Evolutionary conservation across 495 filamentous ascomycete species (phyloP).

Genomic region (Lepraria neglecta): DNA sequence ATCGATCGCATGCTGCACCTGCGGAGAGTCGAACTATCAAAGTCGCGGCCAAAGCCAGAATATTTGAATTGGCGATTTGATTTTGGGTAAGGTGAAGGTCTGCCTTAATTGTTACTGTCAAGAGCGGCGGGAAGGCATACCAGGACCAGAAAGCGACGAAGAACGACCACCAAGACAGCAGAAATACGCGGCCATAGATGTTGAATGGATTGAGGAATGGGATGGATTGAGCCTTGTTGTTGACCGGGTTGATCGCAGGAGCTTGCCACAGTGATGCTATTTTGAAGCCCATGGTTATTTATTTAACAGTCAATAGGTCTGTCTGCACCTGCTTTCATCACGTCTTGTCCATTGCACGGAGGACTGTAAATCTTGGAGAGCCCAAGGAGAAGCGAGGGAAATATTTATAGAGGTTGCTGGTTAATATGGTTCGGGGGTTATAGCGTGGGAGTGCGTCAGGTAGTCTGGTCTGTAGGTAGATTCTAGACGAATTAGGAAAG

Average conservation of each 20-base stretch:
- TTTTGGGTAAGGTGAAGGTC: conserved; percentile 64
- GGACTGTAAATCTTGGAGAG: too few species aligned
- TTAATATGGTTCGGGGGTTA: too few species aligned
- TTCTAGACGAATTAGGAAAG: too few species aligned
- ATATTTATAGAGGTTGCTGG: too few species aligned
- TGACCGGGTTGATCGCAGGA: conserved; percentile 61
- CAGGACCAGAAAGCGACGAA: conserved; percentile 93
- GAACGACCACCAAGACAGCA: conserved; percentile 91
- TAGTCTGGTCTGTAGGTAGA: too few species aligned
- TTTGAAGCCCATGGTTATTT: conserved; percentile 7
- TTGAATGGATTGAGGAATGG: conserved; percentile 75
- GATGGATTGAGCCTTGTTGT: conserved; percentile 70
- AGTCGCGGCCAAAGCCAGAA: conserved; percentile 75
- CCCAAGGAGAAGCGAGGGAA: too few species aligned
- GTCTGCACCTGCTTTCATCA: background rate
- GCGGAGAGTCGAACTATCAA: conserved; percentile 71
- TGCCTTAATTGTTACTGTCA: conserved; percentile 67
- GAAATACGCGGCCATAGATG: conserved; percentile 79
- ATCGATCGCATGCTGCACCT: conserved; percentile 77
- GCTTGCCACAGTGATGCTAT: conserved; percentile 24
- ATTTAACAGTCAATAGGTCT: background rate
- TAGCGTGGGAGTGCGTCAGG: too few species aligned
- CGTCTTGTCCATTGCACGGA: background rate
- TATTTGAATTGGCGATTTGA: conserved; percentile 85
- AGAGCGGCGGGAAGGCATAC: conserved; percentile 71